phyloP scores from a whole-genome alignment of 1,139 yeast genomes.

The Geotrichum histeridarum region DNA sequence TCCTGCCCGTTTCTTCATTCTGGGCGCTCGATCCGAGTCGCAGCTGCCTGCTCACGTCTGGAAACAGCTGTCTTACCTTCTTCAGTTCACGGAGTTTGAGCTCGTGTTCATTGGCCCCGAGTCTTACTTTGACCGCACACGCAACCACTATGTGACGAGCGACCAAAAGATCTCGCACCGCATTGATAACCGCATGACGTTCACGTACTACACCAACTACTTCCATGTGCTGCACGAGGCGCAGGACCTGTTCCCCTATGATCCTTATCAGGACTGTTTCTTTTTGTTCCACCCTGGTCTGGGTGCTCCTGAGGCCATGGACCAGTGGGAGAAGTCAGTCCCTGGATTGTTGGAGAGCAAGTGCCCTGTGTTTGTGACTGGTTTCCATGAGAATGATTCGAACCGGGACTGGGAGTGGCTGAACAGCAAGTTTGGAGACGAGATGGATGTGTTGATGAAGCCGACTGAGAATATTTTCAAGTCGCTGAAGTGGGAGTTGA shows the following conservation, averaged over 20 bases:
- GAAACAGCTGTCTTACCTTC: conserved; percentile 84
- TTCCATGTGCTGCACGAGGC: conserved; percentile 87
- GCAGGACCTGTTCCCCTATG: conserved; percentile 95
- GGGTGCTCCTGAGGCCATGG: conserved; percentile 74
- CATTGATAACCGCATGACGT: conserved; percentile 67
- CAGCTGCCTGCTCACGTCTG: conserved; percentile 92
- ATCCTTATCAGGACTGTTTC: conserved; percentile 89
- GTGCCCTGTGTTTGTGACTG: conserved; percentile 87
- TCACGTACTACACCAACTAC: conserved; percentile 81
- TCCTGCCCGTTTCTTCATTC: conserved; percentile 80
- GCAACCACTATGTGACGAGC: conserved; percentile 48
- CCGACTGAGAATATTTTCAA: conserved; percentile 69
- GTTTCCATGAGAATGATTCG: conserved; percentile 74
- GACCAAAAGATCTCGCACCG: conserved; percentile 66
- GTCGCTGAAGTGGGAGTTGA: conserved; percentile 89
- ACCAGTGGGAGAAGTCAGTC: conserved; percentile 75
- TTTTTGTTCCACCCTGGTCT: conserved; percentile 94
- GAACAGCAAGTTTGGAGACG: conserved; percentile 58
- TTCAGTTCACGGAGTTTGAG: conserved; percentile 79
- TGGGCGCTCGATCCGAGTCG: conserved; percentile 91
- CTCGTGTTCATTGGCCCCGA: conserved; percentile 94
- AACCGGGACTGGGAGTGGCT: conserved; percentile 70
- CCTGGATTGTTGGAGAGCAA: conserved; percentile 87
- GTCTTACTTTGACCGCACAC: conserved; percentile 64
- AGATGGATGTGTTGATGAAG: conserved; percentile 75